Evolutionary conservation across 345 rosid genomes (phyloP), one percentile per base, ranked within the genome.

Genomic region (Populus alba): DNA sequence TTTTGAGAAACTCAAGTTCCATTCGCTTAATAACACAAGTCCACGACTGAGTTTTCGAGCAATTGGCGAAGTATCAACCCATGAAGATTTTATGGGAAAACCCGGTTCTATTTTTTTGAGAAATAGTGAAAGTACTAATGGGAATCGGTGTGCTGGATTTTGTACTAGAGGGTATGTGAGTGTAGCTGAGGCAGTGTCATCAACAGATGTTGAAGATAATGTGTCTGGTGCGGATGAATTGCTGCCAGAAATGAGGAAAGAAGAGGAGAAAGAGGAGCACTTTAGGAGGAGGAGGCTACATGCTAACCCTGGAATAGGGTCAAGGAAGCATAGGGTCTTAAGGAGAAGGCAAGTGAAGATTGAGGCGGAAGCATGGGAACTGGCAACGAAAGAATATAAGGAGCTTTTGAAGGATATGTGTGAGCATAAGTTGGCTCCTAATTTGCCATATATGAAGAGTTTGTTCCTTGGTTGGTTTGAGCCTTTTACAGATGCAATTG

Each of bases 401-500:
- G 97, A 94, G 85, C 92, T 97, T 70, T 79, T 97, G 83, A 77
- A 41, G 73, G 96, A 97, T 72, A 97, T 97, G 99, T 94, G 98
- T 80, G 92, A 91, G 87, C 90, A 94, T 3, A 94, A 89, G 77
- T 87, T 97, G 85, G 99, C 99, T 13, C 99, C 98, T 0, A 94
- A 90, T 85, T 81, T 97, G 74, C 99, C 98, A 59, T 97, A 91
- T 77, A 90, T 97, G 84, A 92, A 97, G 85, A 84, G 93, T 0
- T 81, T 97, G 88, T 94, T 97, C 83, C 87, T 97, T 7, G 99
- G 99, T 72, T 97, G 99, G 99, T 92, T 97, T 66, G 98, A 97
- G 78, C 98, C 99, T 17, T 75, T 97, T 62, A 80, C 90, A 66
- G 90, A 94, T 82, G 95, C 89, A 15, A 90, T 96, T 61, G 65